A percentile compares a stretch with the other conserved stretches of the same genome.
phyloP scores from a whole-genome alignment of 148 eudicot species.

The Cornus florida region DNA sequence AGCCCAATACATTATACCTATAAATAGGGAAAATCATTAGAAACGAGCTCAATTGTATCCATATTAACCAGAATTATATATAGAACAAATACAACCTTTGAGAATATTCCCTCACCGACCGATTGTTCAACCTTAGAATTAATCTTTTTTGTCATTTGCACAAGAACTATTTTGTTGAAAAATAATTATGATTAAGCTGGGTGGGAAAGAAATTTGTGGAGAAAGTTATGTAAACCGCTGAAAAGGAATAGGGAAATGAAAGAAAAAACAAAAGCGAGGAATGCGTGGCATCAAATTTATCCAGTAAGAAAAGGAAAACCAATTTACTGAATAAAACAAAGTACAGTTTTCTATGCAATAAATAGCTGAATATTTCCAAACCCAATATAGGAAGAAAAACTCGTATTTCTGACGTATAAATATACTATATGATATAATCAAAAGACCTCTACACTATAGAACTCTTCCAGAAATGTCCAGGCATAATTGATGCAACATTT shows the following conservation, averaged over 20 bases:
- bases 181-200: neutral
- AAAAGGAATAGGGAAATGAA: neutral
- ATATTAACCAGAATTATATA: constrained; percentile 12
- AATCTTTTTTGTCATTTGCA: neutral
- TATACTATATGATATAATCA: neutral
- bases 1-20: constrained; percentile 92
- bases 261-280: neutral
- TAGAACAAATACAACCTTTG: neutral
- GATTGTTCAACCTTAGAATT: neutral
- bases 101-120: neutral
- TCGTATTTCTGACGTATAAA: neutral
- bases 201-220: neutral
- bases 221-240: neutral
- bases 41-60: neutral
- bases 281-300: neutral
- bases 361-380: neutral
- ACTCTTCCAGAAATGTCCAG: neutral
- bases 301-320: neutral
- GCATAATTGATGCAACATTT: neutral
- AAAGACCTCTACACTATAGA: neutral
- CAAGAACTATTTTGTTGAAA: neutral
- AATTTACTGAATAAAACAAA: neutral
- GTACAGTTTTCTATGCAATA: neutral
- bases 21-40: constrained; percentile 11
- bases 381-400: neutral